Conservation (phyloP, 1,284 basidiomycete species). For the Trametes sp. region DNA sequence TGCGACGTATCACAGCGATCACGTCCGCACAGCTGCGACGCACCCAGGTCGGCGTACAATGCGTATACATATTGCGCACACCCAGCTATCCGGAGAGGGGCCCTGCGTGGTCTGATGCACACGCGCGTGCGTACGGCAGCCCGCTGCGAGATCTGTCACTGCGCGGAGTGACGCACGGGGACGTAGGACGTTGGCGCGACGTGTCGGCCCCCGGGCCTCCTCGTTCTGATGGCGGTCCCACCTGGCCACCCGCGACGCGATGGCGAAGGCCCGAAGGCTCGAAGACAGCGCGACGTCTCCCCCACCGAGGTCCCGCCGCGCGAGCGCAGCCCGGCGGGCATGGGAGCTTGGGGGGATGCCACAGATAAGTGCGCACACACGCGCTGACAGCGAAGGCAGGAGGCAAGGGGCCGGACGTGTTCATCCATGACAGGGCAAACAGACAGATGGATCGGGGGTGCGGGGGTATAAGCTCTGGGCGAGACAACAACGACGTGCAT, state of each 20-base stretch:
- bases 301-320: conserved; percentile 6
- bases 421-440: background rate
- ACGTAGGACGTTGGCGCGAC: background rate
- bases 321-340: no score
- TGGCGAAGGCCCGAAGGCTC: background rate
- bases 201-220: background rate
- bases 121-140: background rate
- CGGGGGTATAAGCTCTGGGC: no score
- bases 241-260: background rate
- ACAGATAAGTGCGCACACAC: background rate
- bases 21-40: background rate
- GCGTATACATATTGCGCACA: background rate
- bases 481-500: conserved; percentile 21
- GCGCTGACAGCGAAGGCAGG: conserved; percentile 9
- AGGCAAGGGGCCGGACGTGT: no score
- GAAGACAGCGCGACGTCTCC: no score
- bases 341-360: background rate
- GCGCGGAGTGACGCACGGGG: background rate
- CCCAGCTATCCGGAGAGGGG: no score
- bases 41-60: background rate
- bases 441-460: conserved; percentile 1
- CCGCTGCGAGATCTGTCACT: conserved; percentile 6
- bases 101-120: background rate
- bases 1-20: no score
- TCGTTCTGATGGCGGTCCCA: background rate